phyloP scores from a whole-genome alignment of 495 filamentous ascomycete genomes.

The Penicillium subrubescens region DNA sequence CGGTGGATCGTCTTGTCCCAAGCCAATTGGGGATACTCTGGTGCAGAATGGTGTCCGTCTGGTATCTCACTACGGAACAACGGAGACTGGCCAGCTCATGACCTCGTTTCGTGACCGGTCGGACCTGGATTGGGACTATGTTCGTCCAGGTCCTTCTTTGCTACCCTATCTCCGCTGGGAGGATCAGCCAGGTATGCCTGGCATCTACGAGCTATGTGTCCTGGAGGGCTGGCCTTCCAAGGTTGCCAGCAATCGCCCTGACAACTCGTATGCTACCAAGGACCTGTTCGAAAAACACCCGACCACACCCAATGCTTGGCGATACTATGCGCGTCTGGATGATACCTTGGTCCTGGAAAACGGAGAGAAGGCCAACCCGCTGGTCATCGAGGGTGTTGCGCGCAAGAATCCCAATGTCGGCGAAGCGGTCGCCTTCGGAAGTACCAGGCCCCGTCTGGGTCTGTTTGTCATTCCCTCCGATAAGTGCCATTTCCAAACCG shows the following conservation, averaged over 20 bases:
- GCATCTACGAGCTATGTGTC: not conserved
- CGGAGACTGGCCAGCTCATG: not conserved
- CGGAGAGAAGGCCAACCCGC: constrained; percentile 66
- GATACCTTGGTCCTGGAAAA: constrained; percentile 60
- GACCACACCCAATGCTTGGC: constrained; percentile 51
- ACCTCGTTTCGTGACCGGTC: not conserved
- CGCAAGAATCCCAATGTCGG: constrained; percentile 28
- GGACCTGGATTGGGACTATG: not conserved
- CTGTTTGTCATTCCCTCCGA: constrained; percentile 1
- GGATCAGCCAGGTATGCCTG: not conserved
- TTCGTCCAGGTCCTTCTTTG: not conserved
- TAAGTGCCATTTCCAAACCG: not conserved
- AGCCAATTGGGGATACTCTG: constrained; percentile 52
- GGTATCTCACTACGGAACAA: constrained; percentile 44
- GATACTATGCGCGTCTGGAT: constrained; percentile 58
- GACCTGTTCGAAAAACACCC: constrained; percentile 59
- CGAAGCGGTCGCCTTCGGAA: constrained; percentile 38
- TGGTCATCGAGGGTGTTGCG: constrained; percentile 51
- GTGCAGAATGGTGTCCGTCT: constrained; percentile 54
- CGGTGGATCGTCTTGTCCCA: constrained; percentile 49
- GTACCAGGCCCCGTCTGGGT: constrained; percentile 43
- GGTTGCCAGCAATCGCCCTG: constrained; percentile 33
- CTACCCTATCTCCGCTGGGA: not conserved
- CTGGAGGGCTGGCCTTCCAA: not conserved
- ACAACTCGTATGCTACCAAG: constrained; percentile 59